Conservation (phyloP, 129 eudicot species). For the Flaveria brownii region DNA sequence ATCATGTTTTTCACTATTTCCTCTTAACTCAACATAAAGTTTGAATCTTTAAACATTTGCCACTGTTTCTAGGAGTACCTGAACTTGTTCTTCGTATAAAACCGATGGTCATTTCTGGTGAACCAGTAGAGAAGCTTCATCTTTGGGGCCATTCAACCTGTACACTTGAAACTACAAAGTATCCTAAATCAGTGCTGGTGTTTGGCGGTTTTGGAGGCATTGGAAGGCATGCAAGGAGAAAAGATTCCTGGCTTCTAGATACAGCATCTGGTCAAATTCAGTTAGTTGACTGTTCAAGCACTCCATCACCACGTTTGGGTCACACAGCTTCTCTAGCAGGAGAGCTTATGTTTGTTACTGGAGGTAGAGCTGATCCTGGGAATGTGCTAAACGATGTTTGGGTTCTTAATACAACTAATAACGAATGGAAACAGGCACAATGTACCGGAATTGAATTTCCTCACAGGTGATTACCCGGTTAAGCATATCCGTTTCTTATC, state of each 20-base stretch:
- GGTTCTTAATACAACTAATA: conserved; percentile 51
- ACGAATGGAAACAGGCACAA: conserved; percentile 60
- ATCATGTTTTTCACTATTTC: background rate
- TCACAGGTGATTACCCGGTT: conserved; percentile 55
- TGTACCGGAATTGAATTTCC: conserved; percentile 66
- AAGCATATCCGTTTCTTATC: background rate
- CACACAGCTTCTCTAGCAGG: conserved; percentile 76
- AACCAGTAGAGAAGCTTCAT: conserved; percentile 76
- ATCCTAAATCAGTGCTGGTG: conserved; percentile 49
- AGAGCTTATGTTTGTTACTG: conserved; percentile 70
- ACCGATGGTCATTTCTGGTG: conserved; percentile 51
- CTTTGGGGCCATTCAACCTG: conserved; percentile 97
- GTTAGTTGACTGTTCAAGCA: conserved; percentile 35
- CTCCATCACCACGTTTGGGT: conserved; percentile 87
- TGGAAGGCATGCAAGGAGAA: conserved; percentile 90
- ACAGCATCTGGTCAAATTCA: conserved; percentile 50
- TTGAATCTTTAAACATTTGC: conserved; percentile 58
- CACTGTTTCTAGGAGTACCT: conserved; percentile 53
- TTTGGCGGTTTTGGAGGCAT: conserved; percentile 98
- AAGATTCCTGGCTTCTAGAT: conserved; percentile 69
- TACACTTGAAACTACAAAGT: conserved; percentile 32
- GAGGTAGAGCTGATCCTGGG: conserved; percentile 93
- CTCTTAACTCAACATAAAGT: conserved; percentile 37
- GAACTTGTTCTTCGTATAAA: conserved; percentile 43
- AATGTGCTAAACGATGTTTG: conserved; percentile 82